Evolutionary conservation across 768 basidiomycete genomes (phyloP), one percentile per base, ranked within the genome.

Genomic region (Brasilioporus rufonigricans): DNA sequence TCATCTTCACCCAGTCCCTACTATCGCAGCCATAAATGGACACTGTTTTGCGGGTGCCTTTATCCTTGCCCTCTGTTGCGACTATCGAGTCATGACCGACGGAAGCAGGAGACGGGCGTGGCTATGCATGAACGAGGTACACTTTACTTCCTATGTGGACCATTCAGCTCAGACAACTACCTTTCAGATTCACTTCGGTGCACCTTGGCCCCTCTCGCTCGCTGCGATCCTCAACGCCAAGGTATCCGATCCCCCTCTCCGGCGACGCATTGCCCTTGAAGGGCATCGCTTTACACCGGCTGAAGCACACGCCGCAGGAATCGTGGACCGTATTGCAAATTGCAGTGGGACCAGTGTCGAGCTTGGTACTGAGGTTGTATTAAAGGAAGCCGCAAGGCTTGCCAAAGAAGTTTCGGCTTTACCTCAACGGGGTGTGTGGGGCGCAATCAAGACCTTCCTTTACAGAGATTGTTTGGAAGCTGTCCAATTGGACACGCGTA

Each of bases 101-200:
- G 93, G 87, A 16, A 85, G 76, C 62, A 81, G 79, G 61, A 85
- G 85, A 29, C 84, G 86, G 64, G 86, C 88, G 1, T 94, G 92
- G 88, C 72, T 91, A 48, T 91, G 86, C 67, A 96, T 97, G 93
- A 98, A 96, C 65, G 94, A 96, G 76, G 88, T 90, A 55, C 29
- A 3, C 2, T 43, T 36, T 26, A 9, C 38, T 26, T 29, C 36
- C 21, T 21, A 14, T 18, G 19, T 16, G 19, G 18, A 26, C 44
- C 21, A 13, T n/a, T 38, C 26, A 48, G 31, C 51, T 32, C 21
- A 61, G 44, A 35, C n/a, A 18, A n/a, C 32, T 8, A 8, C 55
- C 18, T 32, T 32, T 11, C 51, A 90, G 87, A 74, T 93, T 40
- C 85, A 87, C 65, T 93, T 95, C 62, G 91, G 91, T 48, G 91